A percentile compares a stretch with the other conserved stretches of the same genome.
Conservation (phyloP, 2,329 filamentous ascomycete genomes). For the Colletotrichum eremochloae region DNA sequence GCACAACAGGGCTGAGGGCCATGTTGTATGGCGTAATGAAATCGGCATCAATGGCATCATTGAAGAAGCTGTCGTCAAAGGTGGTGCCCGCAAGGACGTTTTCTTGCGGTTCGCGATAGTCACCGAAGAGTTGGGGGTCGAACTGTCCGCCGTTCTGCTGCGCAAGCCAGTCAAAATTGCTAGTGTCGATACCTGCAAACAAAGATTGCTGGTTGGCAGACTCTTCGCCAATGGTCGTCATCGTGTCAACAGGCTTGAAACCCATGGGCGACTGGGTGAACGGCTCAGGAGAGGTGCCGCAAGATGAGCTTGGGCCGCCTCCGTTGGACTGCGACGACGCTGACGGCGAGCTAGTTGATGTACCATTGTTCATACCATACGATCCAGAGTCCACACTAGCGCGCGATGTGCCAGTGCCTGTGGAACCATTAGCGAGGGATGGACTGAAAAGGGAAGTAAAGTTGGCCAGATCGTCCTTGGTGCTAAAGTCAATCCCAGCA, state of each 20-base stretch:
- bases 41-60: conserved; percentile 85
- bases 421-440: conserved; percentile 57
- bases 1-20: conserved; percentile 57
- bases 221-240: conserved; percentile 77
- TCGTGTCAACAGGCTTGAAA: conserved; percentile 73
- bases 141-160: conserved; percentile 89
- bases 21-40: conserved; percentile 86
- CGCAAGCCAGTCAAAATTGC: conserved; percentile 79
- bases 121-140: conserved; percentile 90
- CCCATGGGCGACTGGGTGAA: conserved; percentile 77
- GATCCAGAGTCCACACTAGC: conserved; percentile 65
- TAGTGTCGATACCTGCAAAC: conserved; percentile 61
- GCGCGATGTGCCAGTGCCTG: conserved; percentile 58
- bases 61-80: conserved; percentile 78
- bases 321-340: conserved; percentile 72
- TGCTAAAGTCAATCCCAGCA: conserved; percentile 44
- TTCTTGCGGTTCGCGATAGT: conserved; percentile 91
- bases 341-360: conserved; percentile 74
- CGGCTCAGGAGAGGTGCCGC: conserved; percentile 83
- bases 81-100: conserved; percentile 78
- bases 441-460: conserved; percentile 73
- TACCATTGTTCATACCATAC: conserved; percentile 61
- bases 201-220: conserved; percentile 53
- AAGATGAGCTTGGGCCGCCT: conserved; percentile 73
- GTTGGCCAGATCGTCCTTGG: conserved; percentile 66